Conservation (phyloP, 352 stramenopile species). For the Globisporangium middletonii region DNA sequence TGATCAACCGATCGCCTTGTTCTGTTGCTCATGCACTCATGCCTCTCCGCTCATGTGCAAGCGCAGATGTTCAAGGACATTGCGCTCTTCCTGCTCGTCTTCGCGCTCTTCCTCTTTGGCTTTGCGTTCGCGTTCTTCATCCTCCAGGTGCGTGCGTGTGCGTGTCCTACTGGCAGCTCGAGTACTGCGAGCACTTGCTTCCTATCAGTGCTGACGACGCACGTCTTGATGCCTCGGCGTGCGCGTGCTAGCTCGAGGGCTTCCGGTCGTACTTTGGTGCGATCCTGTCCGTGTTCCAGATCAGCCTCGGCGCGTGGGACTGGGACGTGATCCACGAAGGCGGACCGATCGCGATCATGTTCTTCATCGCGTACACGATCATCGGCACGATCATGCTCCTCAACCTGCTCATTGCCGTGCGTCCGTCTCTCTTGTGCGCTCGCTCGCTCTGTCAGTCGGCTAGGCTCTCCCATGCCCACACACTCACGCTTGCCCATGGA, state of each 20-base stretch:
- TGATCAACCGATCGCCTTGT: no score
- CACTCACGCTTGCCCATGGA: no score
- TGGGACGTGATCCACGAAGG: constrained; percentile 70
- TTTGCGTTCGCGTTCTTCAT: constrained; percentile 83
- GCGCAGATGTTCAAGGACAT: constrained; percentile 80
- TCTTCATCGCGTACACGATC: constrained; percentile 70
- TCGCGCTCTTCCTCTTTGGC: constrained; percentile 61
- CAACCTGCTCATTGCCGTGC: constrained; percentile 60
- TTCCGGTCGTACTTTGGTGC: constrained; percentile 57
- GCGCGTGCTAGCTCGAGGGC: constrained; percentile 48
- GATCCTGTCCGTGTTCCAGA: constrained; percentile 56
- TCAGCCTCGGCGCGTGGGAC: constrained; percentile 71
- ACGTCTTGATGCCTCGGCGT: not conserved
- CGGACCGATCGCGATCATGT: constrained; percentile 51
- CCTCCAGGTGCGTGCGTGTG: constrained; percentile 42
- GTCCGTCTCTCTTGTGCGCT: not conserved
- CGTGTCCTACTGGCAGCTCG: not conserved
- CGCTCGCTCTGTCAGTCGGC: no score
- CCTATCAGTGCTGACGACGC: not conserved
- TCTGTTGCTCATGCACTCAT: no score
- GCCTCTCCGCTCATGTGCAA: not conserved
- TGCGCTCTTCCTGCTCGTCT: constrained; percentile 66
- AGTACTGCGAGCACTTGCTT: not conserved
- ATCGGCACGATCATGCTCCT: constrained; percentile 83
- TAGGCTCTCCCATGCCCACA: no score